These are phyloP conservation scores for Pterocarpus macrocarpus DNA, from an alignment of 306 rosid species.

Conservation along the genomic window DNA sequence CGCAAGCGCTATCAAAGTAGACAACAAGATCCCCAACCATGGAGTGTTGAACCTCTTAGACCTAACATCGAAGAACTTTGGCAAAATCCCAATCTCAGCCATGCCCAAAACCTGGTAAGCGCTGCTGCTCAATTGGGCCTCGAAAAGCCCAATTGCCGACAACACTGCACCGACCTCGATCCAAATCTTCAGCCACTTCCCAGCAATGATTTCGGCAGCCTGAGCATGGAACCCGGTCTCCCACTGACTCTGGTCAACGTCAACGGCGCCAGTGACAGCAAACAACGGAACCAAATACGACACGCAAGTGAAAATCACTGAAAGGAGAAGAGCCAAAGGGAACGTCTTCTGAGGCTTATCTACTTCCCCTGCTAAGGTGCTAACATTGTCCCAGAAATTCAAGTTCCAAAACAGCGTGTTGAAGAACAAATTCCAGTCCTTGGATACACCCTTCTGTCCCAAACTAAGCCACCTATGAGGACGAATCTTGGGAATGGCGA, in stretches of 20 bases:
- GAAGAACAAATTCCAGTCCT: constrained; percentile 53
- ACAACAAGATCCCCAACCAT: constrained; percentile 67
- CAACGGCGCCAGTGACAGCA: constrained; percentile 49
- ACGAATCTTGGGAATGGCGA: constrained; percentile 47
- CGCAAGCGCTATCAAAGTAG: constrained; percentile 48
- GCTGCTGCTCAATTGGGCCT: constrained; percentile 73
- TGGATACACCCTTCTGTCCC: constrained; percentile 49
- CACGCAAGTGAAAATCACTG: constrained; percentile 54
- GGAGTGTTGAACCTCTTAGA: constrained; percentile 67
- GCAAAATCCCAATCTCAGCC: constrained; percentile 71
- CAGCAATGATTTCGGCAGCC: constrained; percentile 67
- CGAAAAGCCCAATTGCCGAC: constrained; percentile 66
- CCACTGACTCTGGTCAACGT: constrained; percentile 50
- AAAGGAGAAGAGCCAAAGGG: constrained; percentile 45
- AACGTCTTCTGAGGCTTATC: constrained; percentile 47
- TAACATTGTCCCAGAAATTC: constrained; percentile 56
- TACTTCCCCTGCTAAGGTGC: constrained; percentile 55
- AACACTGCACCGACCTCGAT: constrained; percentile 67
- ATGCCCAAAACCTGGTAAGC: constrained; percentile 73
- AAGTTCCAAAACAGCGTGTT: constrained; percentile 54
- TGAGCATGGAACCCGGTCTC: constrained; percentile 58
- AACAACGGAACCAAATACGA: constrained; percentile 51
- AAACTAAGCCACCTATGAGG: constrained; percentile 48
- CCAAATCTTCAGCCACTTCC: constrained; percentile 63
- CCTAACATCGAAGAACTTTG: constrained; percentile 47